Percentiles rank a stretch among this genome's conserved stretches.
These are phyloP conservation scores for Aspergillus chevalieri DNA, from an alignment of 2,329 filamentous ascomycete genomes.

Conservation along the genomic window DNA sequence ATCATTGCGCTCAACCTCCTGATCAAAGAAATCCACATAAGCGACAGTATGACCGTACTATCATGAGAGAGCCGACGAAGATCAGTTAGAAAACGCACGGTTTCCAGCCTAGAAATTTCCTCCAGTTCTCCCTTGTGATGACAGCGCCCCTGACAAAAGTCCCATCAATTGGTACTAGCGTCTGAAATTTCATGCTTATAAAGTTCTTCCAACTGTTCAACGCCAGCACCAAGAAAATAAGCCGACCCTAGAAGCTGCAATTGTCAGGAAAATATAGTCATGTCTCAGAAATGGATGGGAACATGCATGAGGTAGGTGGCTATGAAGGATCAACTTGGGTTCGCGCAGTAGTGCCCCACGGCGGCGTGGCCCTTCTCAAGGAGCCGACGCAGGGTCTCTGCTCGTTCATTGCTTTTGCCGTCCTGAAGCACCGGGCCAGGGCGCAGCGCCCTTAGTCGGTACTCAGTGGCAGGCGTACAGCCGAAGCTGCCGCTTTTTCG, in stretches of 20 bases:
- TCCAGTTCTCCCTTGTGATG: background rate
- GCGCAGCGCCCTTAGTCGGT: no score
- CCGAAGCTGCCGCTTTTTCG: no score
- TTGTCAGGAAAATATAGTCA: background rate
- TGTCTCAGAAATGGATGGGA: background rate
- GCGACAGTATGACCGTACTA: background rate
- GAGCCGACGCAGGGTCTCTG: background rate
- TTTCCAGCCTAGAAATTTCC: background rate
- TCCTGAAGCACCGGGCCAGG: no score
- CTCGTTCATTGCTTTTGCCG: background rate
- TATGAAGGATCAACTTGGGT: slow-evolving; percentile 4
- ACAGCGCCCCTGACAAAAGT: background rate
- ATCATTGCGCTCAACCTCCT: background rate
- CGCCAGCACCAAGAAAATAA: background rate
- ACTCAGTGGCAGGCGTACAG: no score
- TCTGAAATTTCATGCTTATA: background rate
- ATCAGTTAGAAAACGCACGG: background rate
- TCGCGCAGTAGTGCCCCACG: slow-evolving; percentile 3
- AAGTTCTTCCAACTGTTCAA: background rate
- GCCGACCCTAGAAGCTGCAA: background rate
- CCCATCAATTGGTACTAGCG: background rate
- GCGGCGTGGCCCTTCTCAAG: background rate
- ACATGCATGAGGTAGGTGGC: slow-evolving; percentile 4
- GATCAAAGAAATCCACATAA: background rate
- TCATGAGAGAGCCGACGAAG: background rate